Evolutionary conservation across 2,329 filamentous ascomycete genomes (phyloP).

Genomic region (Alternaria ethzedia): DNA sequence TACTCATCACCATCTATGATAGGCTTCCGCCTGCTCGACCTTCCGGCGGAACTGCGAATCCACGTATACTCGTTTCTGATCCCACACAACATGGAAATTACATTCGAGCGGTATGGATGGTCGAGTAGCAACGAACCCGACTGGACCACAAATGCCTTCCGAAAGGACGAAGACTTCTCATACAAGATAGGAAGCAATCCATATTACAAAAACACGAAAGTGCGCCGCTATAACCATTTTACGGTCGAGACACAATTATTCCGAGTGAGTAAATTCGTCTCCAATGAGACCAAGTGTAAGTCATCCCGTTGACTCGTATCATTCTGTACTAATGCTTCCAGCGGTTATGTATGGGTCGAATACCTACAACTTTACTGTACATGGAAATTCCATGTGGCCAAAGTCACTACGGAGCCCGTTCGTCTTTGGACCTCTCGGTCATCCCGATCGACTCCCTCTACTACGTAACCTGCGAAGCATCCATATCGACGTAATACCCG

Average conservation of each 20-base stretch:
- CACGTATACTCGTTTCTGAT: slow-evolving; percentile 18
- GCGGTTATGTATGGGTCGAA: slow-evolving; percentile 30
- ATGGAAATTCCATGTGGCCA: slow-evolving; percentile 6
- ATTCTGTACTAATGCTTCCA: slow-evolving; percentile 1
- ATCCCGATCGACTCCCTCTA: slow-evolving; percentile 11
- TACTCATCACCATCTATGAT: neutral
- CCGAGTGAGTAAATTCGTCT: slow-evolving; percentile 21
- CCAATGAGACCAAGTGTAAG: slow-evolving; percentile 23
- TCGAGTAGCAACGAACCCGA: neutral
- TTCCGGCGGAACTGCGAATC: slow-evolving; percentile 25
- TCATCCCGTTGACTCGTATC: neutral
- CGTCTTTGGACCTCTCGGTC: slow-evolving; percentile 27
- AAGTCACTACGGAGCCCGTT: slow-evolving; percentile 18
- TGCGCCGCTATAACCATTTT: neutral
- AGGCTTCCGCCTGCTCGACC: slow-evolving; percentile 20
- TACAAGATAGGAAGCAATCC: neutral
- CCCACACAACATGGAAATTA: slow-evolving; percentile 10
- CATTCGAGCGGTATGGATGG: neutral
- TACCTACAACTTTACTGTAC: slow-evolving; percentile 23
- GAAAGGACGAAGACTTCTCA: neutral
- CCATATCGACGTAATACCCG: slow-evolving; percentile 8
- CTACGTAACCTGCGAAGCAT: slow-evolving; percentile 28
- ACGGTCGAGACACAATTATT: slow-evolving; percentile 16
- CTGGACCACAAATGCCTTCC: neutral
- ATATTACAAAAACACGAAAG: neutral